Evolutionary conservation across 352 stramenopile species (phyloP).

Genomic region (Pythium brassicae): DNA sequence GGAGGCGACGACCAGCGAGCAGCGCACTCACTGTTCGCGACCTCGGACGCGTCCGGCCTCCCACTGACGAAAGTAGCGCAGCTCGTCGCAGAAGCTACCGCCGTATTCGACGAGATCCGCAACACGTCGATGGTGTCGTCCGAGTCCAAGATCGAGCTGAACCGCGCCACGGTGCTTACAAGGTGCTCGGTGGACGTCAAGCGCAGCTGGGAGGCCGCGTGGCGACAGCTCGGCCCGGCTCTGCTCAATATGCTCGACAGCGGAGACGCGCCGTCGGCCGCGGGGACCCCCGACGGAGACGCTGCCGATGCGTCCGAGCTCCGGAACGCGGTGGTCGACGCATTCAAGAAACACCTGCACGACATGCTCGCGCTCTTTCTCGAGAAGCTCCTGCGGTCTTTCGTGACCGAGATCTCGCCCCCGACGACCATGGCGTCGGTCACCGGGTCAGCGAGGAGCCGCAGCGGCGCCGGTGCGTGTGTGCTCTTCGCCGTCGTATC

Average conservation of each 20-base stretch:
- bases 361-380: slow-evolving; percentile 51
- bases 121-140: slow-evolving; percentile 70
- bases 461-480: slow-evolving; percentile 35
- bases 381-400: slow-evolving; percentile 37
- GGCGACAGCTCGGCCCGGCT: slow-evolving; percentile 39
- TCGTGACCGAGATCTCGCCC: slow-evolving; percentile 32
- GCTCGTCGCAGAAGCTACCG: slow-evolving; percentile 43
- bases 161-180: slow-evolving; percentile 43
- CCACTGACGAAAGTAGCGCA: slow-evolving; percentile 32
- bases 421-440: slow-evolving; percentile 31
- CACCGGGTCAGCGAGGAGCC: slow-evolving; percentile 14
- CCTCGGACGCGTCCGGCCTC: not conserved
- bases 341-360: slow-evolving; percentile 39
- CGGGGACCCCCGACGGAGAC: slow-evolving; percentile 1
- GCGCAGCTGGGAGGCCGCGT: slow-evolving; percentile 45
- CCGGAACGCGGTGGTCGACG: slow-evolving; percentile 23
- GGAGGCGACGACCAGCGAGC: not conserved
- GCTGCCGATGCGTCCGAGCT: slow-evolving; percentile 6
- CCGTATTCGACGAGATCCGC: slow-evolving; percentile 49
- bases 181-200: slow-evolving; percentile 40
- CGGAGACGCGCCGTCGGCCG: slow-evolving; percentile 2
- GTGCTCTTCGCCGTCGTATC: slow-evolving; percentile 66
- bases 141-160: slow-evolving; percentile 61
- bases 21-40: slow-evolving; percentile 3
- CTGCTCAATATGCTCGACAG: slow-evolving; percentile 45